Conservation (phyloP, 805 yeast species). For the Saccharomyces paradoxus region DNA sequence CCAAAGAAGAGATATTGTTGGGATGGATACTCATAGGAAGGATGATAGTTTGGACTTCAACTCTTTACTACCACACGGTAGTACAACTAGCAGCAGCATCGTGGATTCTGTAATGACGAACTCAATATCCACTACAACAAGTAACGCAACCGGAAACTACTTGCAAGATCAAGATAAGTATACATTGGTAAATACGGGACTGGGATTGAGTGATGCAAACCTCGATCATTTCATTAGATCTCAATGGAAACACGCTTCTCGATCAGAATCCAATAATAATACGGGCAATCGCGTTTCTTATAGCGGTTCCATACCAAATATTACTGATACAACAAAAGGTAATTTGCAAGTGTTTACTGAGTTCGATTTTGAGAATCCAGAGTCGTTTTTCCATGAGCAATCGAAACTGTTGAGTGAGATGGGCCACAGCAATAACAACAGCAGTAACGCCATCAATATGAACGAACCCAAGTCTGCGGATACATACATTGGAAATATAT, state of each 20-base stretch:
- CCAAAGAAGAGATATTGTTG: neutral
- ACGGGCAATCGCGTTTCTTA: neutral
- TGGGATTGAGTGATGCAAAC: constrained; percentile 6
- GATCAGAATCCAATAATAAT: neutral
- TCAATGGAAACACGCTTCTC: neutral
- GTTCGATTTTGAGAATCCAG: constrained; percentile 22
- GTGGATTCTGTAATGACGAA: constrained; percentile 20
- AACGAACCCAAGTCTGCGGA: constrained; percentile 6
- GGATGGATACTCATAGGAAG: constrained; percentile 3
- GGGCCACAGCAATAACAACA: neutral
- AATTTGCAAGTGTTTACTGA: constrained; percentile 19
- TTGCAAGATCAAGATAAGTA: constrained; percentile 8
- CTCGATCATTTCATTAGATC: constrained; percentile 1
- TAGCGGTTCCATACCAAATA: neutral
- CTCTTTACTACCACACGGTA: constrained; percentile 9
- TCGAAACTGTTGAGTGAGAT: neutral
- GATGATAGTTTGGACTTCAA: neutral
- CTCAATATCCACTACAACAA: constrained; percentile 18
- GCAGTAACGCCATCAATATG: constrained; percentile 1
- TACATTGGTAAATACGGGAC: constrained; percentile 6
- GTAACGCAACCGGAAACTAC: constrained; percentile 6
- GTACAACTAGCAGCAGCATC: constrained; percentile 19
- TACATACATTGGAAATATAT: constrained; percentile 7
- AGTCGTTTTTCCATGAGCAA: constrained; percentile 12
- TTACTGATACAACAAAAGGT: constrained; percentile 2